Evolutionary conservation across 2,329 filamentous ascomycete species (phyloP), one percentile per base, ranked within the genome.

Genomic region (Clarireedia paspali): DNA sequence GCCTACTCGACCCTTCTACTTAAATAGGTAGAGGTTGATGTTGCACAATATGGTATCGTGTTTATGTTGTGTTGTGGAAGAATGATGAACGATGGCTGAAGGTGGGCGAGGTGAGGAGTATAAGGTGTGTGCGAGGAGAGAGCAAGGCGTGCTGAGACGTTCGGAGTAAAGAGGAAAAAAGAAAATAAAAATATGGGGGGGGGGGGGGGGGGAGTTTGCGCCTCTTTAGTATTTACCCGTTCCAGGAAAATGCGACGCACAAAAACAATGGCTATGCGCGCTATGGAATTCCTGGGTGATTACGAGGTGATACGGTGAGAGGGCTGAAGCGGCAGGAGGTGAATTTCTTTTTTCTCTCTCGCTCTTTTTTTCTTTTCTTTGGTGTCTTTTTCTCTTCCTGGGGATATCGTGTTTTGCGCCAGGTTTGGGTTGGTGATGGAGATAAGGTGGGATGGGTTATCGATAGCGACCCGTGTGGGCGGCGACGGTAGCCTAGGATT

Each of bases 141-240:
- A n/a, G 48, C 49, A 39, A 34, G 26, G 5, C 24, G 36, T 15
- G 42, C 17, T 55, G 53, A 54, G 17, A 36, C n/a, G 48, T 54
- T 46, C 30, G 44, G 34, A 34, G 34, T 10, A 36, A 38, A 46
- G 30, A 47, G 40, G 45, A 40, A 48, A 49, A 49, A 47, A 36
- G 4, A 24, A 5, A 48, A 42, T 42, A 42, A 42, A 42, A 42
- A 17, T 20, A 42, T 17, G 20, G 39, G 42, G 26, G 39, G 42
- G 26, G 40, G 44, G 26, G n/a, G n/a, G n/a, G n/a, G n/a, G n/a
- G n/a, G n/a, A 53, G 51, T 54, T 47, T 50, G 38, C 49, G 46
- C 53, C 44, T 39, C 23, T 42, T 50, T 36, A 50, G 34, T 36
- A 20, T 15, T 24, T n/a, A 47, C 39, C 39, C 5, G n/a, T 44